phyloP scores from a whole-genome alignment of 1,284 basidiomycete genomes.

The Naganishia albida region DNA sequence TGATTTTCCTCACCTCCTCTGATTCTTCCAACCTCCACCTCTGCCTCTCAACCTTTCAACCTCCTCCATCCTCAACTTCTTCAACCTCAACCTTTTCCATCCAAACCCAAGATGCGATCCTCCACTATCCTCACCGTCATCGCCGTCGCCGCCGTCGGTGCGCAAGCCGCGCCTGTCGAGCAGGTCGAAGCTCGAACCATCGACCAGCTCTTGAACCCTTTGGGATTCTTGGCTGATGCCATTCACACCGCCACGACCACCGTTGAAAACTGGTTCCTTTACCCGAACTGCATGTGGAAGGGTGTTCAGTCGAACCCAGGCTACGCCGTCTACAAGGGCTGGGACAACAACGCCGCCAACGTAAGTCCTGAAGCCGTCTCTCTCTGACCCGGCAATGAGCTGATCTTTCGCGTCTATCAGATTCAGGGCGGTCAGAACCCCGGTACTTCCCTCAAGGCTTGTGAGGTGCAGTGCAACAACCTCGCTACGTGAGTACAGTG shows the following conservation, averaged over 20 bases:
- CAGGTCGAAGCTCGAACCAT: conserved; percentile 14
- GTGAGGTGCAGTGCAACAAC: conserved; percentile 21
- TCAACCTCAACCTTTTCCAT: not conserved
- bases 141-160: conserved; percentile 16
- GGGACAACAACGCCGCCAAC: conserved; percentile 26
- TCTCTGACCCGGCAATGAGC: no score
- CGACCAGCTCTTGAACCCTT: not conserved
- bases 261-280: not conserved
- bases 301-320: conserved; percentile 13
- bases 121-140: conserved; percentile 17
- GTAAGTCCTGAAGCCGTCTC: not conserved
- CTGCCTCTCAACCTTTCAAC: not conserved
- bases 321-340: conserved; percentile 18
- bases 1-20: not conserved
- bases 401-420: not conserved
- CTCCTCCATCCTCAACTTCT: not conserved
- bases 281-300: conserved; percentile 1
- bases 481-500: not conserved
- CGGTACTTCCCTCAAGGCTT: conserved; percentile 15
- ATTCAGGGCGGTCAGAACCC: conserved; percentile 13
- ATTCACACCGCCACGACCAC: conserved; percentile 17
- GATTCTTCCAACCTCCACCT: conserved; percentile 11
- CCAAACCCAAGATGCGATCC: conserved; percentile 7
- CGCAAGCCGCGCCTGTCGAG: conserved; percentile 9
- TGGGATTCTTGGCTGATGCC: conserved; percentile 12